Conservation (phyloP, 2,329 filamentous ascomycete species). For the Raffaelea albimanens region DNA sequence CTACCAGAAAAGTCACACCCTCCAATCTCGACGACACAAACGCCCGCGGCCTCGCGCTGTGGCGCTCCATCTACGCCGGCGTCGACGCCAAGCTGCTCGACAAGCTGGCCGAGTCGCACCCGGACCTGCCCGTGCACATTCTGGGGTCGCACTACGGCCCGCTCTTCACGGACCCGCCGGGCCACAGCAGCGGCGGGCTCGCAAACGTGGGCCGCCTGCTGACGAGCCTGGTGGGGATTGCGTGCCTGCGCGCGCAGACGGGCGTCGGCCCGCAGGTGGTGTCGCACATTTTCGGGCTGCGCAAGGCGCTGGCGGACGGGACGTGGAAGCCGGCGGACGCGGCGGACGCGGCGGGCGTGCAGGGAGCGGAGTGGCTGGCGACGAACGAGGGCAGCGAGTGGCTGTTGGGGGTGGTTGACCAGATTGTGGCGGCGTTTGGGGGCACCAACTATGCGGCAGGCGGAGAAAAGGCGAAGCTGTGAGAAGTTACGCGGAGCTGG, state of each 20-base stretch:
- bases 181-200: constrained; percentile 29
- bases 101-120: constrained; percentile 67
- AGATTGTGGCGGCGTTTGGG: constrained; percentile 38
- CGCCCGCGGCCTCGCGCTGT: constrained; percentile 53
- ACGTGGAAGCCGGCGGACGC: constrained; percentile 32
- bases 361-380: constrained; percentile 51
- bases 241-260: constrained; percentile 68
- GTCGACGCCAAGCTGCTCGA: constrained; percentile 62
- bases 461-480: constrained; percentile 9
- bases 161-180: constrained; percentile 59
- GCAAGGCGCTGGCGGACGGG: constrained; percentile 66
- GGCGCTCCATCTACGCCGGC: constrained; percentile 69
- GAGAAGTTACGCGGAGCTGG: not conserved
- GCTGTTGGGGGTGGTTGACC: constrained; percentile 53
- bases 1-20: constrained; percentile 43
- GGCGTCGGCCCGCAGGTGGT: constrained; percentile 76
- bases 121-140: constrained; percentile 74
- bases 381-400: constrained; percentile 56
- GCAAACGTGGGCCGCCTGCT: constrained; percentile 57
- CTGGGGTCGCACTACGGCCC: constrained; percentile 65
- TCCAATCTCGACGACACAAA: constrained; percentile 46
- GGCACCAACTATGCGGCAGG: constrained; percentile 13
- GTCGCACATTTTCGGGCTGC: constrained; percentile 70
- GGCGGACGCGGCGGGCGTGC: constrained; percentile 25
- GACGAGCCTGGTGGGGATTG: constrained; percentile 64